phyloP scores from a whole-genome alignment of 805 yeast genomes.

The Scheffersomyces stipitis region DNA sequence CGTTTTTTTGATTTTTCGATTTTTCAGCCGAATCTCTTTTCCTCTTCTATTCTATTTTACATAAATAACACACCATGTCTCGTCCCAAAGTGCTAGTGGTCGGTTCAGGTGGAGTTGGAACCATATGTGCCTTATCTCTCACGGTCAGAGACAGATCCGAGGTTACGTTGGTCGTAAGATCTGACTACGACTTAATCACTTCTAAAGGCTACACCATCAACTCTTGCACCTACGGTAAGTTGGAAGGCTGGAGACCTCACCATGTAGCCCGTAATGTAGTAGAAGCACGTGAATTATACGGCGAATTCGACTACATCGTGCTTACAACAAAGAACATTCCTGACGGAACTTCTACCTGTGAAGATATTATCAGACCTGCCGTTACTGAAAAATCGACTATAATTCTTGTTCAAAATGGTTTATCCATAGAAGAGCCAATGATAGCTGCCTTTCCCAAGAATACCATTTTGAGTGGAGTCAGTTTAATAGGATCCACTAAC shows the following conservation, averaged over 20 bases:
- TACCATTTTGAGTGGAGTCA: constrained; percentile 35
- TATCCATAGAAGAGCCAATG: constrained; percentile 35
- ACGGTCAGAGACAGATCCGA: constrained; percentile 45
- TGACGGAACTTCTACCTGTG: constrained; percentile 38
- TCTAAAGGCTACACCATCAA: constrained; percentile 57
- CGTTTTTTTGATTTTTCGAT: too few species aligned
- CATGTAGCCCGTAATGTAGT: constrained; percentile 44
- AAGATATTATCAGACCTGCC: constrained; percentile 34
- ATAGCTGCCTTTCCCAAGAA: constrained; percentile 31
- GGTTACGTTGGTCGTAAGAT: constrained; percentile 64
- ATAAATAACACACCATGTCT: too few species aligned
- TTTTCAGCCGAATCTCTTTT: too few species aligned
- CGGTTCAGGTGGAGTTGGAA: constrained; percentile 88
- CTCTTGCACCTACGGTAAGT: constrained; percentile 61
- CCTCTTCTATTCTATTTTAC: too few species aligned
- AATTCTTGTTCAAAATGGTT: constrained; percentile 41
- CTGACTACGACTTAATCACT: constrained; percentile 56
- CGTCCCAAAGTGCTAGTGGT: constrained; percentile 59
- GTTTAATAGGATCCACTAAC: constrained; percentile 36
- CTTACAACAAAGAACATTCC: constrained; percentile 41
- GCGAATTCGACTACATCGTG: constrained; percentile 36
- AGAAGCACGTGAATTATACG: constrained; percentile 35
- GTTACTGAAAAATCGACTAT: constrained; percentile 23
- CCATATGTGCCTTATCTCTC: constrained; percentile 68
- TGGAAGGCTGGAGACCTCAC: constrained; percentile 56